Conservation (phyloP, 2,329 filamentous ascomycete species). For the Clarireedia monteithiana region DNA sequence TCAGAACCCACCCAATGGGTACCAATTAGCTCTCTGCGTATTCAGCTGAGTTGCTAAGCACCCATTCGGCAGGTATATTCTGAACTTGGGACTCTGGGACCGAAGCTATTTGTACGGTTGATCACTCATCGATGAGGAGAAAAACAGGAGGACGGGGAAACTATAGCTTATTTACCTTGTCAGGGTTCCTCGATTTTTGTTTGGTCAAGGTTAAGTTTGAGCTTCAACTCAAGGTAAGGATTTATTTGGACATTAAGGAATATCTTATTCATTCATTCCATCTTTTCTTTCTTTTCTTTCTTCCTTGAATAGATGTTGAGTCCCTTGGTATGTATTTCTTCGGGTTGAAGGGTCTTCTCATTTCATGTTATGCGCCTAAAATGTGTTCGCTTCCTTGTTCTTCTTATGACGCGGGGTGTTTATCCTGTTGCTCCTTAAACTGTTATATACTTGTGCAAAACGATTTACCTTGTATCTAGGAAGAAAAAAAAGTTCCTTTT, state of each 20-base stretch:
- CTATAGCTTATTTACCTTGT: neutral
- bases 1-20: too few relatives aligned
- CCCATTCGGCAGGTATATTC: too few relatives aligned
- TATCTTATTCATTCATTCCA: too few relatives aligned
- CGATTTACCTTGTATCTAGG: neutral
- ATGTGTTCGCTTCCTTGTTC: neutral
- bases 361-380: too few relatives aligned
- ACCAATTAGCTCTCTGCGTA: too few relatives aligned
- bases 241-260: neutral
- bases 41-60: too few relatives aligned
- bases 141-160: neutral
- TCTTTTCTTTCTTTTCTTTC: too few relatives aligned
- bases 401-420: neutral
- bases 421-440: neutral
- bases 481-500: too few relatives aligned
- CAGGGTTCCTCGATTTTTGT: neutral
- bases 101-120: neutral
- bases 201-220: neutral
- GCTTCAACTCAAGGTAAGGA: neutral
- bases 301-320: too few relatives aligned
- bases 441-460: neutral
- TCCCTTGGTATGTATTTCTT: too few relatives aligned
- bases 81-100: neutral
- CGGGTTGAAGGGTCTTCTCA: too few relatives aligned
- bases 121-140: neutral